Evolutionary conservation across 2,329 filamentous ascomycete genomes (phyloP).

Genomic region (Diaporthe citri): DNA sequence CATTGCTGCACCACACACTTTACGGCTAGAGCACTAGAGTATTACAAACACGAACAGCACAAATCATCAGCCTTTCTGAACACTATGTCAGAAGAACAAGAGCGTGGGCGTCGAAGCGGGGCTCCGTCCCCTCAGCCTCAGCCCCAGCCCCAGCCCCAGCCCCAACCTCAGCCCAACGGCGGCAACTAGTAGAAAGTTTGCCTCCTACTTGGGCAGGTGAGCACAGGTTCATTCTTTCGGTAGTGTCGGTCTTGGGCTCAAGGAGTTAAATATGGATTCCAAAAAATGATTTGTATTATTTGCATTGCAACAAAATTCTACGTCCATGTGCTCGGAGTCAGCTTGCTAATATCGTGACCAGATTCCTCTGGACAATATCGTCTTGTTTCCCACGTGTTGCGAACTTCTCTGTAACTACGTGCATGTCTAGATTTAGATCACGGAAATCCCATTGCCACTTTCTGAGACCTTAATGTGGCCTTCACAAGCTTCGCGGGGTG

Average conservation of each 20-base stretch:
- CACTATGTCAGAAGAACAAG: background rate
- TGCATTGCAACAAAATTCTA: background rate
- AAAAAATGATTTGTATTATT: background rate
- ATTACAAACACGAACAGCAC: background rate
- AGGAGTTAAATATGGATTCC: too few relatives aligned
- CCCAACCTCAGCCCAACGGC: background rate
- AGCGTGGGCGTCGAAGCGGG: conserved; percentile 8
- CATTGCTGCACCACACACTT: background rate
- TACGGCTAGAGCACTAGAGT: background rate
- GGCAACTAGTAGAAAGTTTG: background rate
- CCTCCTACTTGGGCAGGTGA: background rate
- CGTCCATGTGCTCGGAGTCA: background rate
- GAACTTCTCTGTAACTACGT: background rate
- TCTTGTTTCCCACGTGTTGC: too few relatives aligned
- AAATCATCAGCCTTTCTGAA: background rate
- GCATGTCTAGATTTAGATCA: background rate
- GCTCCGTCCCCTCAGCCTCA: conserved; percentile 23
- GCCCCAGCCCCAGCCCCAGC: background rate
- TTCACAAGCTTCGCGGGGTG: background rate
- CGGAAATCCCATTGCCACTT: background rate
- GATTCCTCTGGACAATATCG: too few relatives aligned
- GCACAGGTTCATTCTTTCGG: too few relatives aligned
- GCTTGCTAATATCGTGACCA: background rate
- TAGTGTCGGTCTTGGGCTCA: background rate
- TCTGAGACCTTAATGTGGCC: too few relatives aligned